Evolutionary conservation across 192 early-diverging fungal genomes (phyloP), one percentile per base, ranked within the genome.

Genomic region (Coemansia sp.): DNA sequence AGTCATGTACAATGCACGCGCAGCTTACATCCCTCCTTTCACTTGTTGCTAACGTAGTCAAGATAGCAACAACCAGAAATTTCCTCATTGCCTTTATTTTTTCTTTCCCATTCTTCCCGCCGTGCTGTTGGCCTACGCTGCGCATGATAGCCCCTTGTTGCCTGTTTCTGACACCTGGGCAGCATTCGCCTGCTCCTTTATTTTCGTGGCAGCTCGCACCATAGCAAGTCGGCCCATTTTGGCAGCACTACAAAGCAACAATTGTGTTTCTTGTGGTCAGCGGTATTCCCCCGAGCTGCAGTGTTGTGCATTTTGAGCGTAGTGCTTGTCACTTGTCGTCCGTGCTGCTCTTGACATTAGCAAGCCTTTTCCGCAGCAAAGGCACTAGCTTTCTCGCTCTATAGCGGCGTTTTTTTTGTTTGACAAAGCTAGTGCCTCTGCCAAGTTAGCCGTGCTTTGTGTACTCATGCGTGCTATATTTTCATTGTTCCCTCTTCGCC

Each of bases 1-100:
- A 58, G 31, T 58, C 34, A 58, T 10, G 56, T 37, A 58, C 56
- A 58, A 58, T 58, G 56, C 56, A 55, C 52, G 56, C 34, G 56
- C 34, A 21, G 33, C 56, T 33, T 57, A 33, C 55, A 6, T 20
- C 33, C 6, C 23, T 16, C 12, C 28, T 28, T 28, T 1, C 26
- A n/a, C 16, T 33, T 55, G 52, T 55, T 58, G 56, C 56, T 58
- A 58, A 36, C 18, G 34, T 58, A 58, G 56, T 21, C 56, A 58
- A 34, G 56, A 18, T 57, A 57, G 55, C 55, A 16, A 35, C n/a
- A n/a, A 25, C 45, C 45, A 33, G 26, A 18, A 18, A 33, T 2
- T 35, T 35, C 18, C 37, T 58, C 3, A 36, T 34, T 37, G 56
- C n/a, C 2, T n/a, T 53, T 20, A 18, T 28, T 33, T 28, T 20